Percentiles rank a stretch among this genome's conserved stretches.
These are phyloP conservation scores for Aspergillaceae sp. DNA, from an alignment of 2,329 filamentous ascomycete genomes.

Conservation along the genomic window DNA sequence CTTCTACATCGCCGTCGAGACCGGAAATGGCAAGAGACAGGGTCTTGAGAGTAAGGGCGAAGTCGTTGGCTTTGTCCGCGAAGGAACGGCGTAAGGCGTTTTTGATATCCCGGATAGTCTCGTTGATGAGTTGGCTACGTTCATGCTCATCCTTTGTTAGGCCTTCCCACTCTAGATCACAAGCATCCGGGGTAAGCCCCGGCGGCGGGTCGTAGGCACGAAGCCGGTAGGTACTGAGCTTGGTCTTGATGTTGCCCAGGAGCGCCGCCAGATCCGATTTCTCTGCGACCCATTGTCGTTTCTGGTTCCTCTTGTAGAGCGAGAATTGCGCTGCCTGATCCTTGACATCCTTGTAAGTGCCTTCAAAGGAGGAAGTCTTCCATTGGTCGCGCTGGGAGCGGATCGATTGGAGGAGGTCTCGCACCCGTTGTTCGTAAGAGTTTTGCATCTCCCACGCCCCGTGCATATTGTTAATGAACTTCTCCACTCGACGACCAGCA, in stretches of 20 bases:
- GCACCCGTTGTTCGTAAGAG: conserved; percentile 86
- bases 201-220: conserved; percentile 82
- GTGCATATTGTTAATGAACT: conserved; percentile 98
- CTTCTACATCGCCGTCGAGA: conserved; percentile 93
- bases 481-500: conserved; percentile 88
- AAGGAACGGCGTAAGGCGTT: conserved; percentile 87
- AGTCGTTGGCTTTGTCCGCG: conserved; percentile 97
- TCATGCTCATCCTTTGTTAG: conserved; percentile 78
- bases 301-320: conserved; percentile 81
- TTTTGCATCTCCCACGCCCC: conserved; percentile 99
- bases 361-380: conserved; percentile 74
- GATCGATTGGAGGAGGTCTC: conserved; percentile 67
- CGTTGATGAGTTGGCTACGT: conserved; percentile 89
- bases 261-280: conserved; percentile 91
- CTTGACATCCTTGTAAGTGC: conserved; percentile 89
- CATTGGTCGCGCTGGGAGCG: conserved; percentile 64
- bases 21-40: conserved; percentile 91
- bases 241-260: conserved; percentile 97
- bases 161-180: conserved; percentile 73
- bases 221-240: conserved; percentile 87
- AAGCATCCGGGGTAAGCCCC: conserved; percentile 69
- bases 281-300: conserved; percentile 93
- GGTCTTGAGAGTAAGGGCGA: conserved; percentile 88
- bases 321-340: conserved; percentile 73
- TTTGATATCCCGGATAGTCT: conserved; percentile 98